A percentile compares a stretch with the other conserved stretches of the same genome.
These are phyloP conservation scores for Penicillium vulpinum DNA, from an alignment of 2,329 filamentous ascomycete species.

Conservation along the genomic window DNA sequence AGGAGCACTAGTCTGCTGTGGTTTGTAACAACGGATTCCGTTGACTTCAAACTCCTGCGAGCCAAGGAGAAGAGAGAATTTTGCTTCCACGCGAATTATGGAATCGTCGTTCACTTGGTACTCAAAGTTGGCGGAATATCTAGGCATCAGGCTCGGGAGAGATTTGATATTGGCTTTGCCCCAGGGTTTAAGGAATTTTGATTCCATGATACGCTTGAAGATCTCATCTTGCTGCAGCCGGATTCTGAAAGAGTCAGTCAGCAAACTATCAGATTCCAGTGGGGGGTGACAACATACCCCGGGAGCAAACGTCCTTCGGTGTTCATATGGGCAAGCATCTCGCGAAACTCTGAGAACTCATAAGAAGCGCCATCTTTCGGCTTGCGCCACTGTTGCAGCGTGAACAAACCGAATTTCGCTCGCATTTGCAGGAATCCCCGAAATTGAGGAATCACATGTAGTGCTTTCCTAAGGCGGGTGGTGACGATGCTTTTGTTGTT, in stretches of 20 bases:
- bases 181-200: conserved; percentile 30
- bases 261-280: neutral
- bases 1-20: conserved; percentile 21
- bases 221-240: conserved; percentile 27
- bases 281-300: conserved; percentile 30
- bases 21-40: conserved; percentile 38
- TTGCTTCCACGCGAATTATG: conserved; percentile 41
- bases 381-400: conserved; percentile 38
- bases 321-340: conserved; percentile 39
- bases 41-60: conserved; percentile 37
- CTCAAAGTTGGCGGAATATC: conserved; percentile 45
- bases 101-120: conserved; percentile 33
- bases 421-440: conserved; percentile 44
- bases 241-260: conserved; percentile 21
- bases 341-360: conserved; percentile 41
- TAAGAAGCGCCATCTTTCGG: conserved; percentile 31
- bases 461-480: conserved; percentile 17
- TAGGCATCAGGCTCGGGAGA: conserved; percentile 28
- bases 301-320: conserved; percentile 41
- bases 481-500: conserved; percentile 1
- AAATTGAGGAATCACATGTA: conserved; percentile 23
- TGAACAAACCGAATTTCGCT: conserved; percentile 44
- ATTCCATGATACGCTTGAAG: conserved; percentile 31
- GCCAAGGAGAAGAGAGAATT: conserved; percentile 32
- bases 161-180: conserved; percentile 21